Base-by-base conservation (phyloP, 2,329 filamentous ascomycete genomes). In the Anthostomella pinea region DNA sequence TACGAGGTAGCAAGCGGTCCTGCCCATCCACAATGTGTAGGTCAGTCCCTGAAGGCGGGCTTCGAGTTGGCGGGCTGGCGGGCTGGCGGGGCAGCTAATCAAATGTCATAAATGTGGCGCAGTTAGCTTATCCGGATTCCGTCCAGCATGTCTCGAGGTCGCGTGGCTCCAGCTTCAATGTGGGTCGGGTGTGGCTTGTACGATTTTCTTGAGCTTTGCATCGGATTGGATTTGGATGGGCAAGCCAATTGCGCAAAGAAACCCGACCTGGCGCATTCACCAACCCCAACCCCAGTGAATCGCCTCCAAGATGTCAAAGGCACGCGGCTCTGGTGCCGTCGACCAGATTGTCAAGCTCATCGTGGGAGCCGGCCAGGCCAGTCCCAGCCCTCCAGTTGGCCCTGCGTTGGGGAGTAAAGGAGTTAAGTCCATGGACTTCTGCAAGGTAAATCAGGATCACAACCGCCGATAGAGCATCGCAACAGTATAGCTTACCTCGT, bases 351-450 rank as follows among this genome's bases (percentile, higher is more conserved):
- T 98, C 63, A 98, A 97, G 72, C 79, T 98, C 65, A 95, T 98
- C 52, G 93, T 98, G 45, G 93, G 91, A 56, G 93, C 93, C 39
- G 93, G 93, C 17, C 88, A 96, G 66, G 93, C 93, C 42, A 91
- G 83, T 57, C 93, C 93, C 19, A 94, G 89, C 67, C 93, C 93
- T 21, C 93, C 93, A 4, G 90, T 98, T 57, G 93, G 93, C 73
- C 93, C 93, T 40, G 93, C 93, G 35, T 77, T 98, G 49, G 93
- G 93, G 69, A 91, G 84, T 64, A 97, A 96, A 73, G 93, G 93
- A 73, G 86, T 98, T 46, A 98, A 98, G 73, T 94, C 87, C 40
- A 98, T 98, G 84, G 93, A 98, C 68, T 98, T 97, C 65, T 97
- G 93, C 81, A 97, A 97, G 77, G 91, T 95, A 34, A 46, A 35